Percentiles rank a stretch among this genome's conserved stretches.
phyloP scores from a whole-genome alignment of 2,329 filamentous ascomycete genomes.

The Arthrobotrys pseudoclavata region DNA sequence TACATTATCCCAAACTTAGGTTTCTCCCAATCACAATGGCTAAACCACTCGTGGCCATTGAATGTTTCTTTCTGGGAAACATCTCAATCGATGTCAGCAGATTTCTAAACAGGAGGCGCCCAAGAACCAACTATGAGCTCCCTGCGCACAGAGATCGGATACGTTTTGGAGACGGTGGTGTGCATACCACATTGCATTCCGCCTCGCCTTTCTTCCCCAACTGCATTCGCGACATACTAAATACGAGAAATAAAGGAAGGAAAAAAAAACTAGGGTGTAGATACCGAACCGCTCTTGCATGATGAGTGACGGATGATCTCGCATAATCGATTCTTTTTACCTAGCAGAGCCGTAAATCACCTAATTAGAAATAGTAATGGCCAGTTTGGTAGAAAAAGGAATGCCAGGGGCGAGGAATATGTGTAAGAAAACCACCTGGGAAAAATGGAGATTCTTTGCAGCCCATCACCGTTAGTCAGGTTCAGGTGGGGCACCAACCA shows the following conservation, averaged over 20 bases:
- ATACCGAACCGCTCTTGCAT: constrained; percentile 52
- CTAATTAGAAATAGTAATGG: constrained; percentile 48
- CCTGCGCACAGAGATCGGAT: constrained; percentile 22
- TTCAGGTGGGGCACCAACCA: constrained; percentile 49
- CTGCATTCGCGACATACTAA: constrained; percentile 32
- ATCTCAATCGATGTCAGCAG: constrained; percentile 39
- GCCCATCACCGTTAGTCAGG: constrained; percentile 43
- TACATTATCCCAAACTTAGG: constrained; percentile 4
- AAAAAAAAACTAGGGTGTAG: constrained; percentile 24
- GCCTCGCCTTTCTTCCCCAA: constrained; percentile 43
- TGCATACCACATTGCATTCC: constrained; percentile 39
- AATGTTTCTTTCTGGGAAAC: constrained; percentile 29
- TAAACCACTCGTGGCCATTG: constrained; percentile 17
- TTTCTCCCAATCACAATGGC: constrained; percentile 5
- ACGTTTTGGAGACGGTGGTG: constrained; percentile 1
- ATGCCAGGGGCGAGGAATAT: constrained; percentile 49
- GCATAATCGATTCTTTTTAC: constrained; percentile 43
- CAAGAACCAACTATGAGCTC: constrained; percentile 2
- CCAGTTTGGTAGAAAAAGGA: constrained; percentile 31
- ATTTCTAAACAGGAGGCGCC: constrained; percentile 20
- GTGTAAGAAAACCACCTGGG: constrained; percentile 53
- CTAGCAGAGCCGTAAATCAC: constrained; percentile 20
- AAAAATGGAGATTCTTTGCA: constrained; percentile 51
- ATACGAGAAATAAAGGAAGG: constrained; percentile 16
- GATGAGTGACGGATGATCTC: constrained; percentile 59